A percentile compares a stretch with the other conserved stretches of the same genome.
These are phyloP conservation scores for Nicotiana knightiana DNA, from an alignment of 257 asterid genomes.

Conservation along the genomic window DNA sequence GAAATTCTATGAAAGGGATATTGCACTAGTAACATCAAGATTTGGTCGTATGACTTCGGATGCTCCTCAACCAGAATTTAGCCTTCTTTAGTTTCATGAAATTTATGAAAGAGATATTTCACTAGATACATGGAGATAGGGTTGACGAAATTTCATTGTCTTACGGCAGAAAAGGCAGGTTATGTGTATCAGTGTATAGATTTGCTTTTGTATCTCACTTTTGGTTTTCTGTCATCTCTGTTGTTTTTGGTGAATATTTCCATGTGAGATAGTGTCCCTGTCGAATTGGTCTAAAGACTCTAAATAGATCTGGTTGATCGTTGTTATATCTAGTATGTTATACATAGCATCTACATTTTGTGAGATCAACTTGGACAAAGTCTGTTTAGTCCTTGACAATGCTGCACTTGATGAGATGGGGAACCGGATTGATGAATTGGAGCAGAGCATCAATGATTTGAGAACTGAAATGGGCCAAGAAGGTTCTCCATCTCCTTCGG, in stretches of 20 bases:
- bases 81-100: not conserved
- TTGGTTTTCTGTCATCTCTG: not conserved
- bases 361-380: conserved; percentile 6
- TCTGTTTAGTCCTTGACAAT: conserved; percentile 35
- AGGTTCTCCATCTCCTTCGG: conserved; percentile 69
- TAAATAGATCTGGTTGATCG: too few relatives aligned
- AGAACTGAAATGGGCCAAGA: conserved; percentile 87
- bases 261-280: not conserved
- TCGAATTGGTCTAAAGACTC: not conserved
- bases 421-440: conserved; percentile 74
- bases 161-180: too few relatives aligned
- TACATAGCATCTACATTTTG: not conserved
- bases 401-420: conserved; percentile 90
- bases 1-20: not conserved
- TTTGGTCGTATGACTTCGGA: not conserved
- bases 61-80: not conserved
- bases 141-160: too few relatives aligned
- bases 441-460: conserved; percentile 86
- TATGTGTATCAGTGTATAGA: too few relatives aligned
- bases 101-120: not conserved
- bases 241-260: not conserved
- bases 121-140: too few relatives aligned
- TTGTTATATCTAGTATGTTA: too few relatives aligned
- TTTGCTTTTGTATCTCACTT: too few relatives aligned
- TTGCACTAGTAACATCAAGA: not conserved